These are phyloP conservation scores for Silene coronaria DNA, from an alignment of 179 eudicot species.

Conservation along the genomic window DNA sequence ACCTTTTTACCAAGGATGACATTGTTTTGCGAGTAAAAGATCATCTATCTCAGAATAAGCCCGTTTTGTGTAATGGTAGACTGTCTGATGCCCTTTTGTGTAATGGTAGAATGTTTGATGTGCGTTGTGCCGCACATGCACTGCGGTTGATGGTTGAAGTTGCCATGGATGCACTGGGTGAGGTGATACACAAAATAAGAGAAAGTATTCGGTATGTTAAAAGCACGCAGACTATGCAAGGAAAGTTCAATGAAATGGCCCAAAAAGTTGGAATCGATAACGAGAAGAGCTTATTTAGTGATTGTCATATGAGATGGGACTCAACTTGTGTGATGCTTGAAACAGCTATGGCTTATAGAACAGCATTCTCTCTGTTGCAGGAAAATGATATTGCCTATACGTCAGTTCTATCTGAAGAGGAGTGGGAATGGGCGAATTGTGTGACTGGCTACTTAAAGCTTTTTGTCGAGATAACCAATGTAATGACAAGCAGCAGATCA, in stretches of 20 bases:
- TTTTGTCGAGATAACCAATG: constrained; percentile 55
- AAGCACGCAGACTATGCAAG: constrained; percentile 53
- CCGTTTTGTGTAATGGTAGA: constrained; percentile 61
- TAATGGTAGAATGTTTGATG: constrained; percentile 64
- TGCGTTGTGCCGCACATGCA: constrained; percentile 58
- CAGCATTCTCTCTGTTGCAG: constrained; percentile 56
- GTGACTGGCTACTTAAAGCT: constrained; percentile 60
- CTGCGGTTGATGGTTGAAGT: constrained; percentile 60
- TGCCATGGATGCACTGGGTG: constrained; percentile 51
- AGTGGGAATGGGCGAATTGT: constrained; percentile 70
- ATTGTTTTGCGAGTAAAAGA: constrained; percentile 51
- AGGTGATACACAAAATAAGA: constrained; percentile 53
- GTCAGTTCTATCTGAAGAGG: constrained; percentile 46
- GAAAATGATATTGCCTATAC: constrained; percentile 60
- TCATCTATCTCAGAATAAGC: constrained; percentile 72
- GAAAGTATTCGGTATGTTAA: constrained; percentile 64
- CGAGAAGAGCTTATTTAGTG: constrained; percentile 50
- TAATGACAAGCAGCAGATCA: constrained; percentile 46
- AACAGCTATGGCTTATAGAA: constrained; percentile 58
- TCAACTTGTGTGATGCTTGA: constrained; percentile 79
- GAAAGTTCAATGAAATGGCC: constrained; percentile 65
- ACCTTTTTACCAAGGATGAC: constrained; percentile 51
- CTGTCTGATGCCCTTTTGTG: constrained; percentile 64
- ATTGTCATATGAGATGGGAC: constrained; percentile 60
- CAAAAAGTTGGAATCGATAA: constrained; percentile 54